Base-by-base conservation (phyloP, 2,329 filamentous ascomycete genomes). In the Macrophomina phaseolina region DNA sequence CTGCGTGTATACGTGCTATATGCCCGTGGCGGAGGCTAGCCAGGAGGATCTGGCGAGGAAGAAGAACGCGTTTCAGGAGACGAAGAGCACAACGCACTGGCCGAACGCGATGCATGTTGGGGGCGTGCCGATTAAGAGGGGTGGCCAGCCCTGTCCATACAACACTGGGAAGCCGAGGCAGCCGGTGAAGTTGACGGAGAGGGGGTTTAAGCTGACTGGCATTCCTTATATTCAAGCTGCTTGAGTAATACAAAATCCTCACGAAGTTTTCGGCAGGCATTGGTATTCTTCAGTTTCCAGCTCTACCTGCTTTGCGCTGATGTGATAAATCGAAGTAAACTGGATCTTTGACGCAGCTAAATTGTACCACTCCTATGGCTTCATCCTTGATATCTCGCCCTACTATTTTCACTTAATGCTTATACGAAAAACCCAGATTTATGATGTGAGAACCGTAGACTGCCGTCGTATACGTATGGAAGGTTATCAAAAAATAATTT, bases 161-260 rank as follows among this genome's bases (percentile, higher is more conserved):
- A 78, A 80, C 36, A 73, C 79, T 14, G 71, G 74, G 12, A 71
- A 75, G 69, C 81, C 81, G 0, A 69, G 80, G 1, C 77, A 80
- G 55, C 79, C 81, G 66, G 76, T 80, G 0, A 66, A 73, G 32
- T 69, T 84, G 38, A 73, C 72, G 65, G 81, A 83, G 73, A 69
- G 81, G 23, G 79, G 78, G 1, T 83, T 79, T 70, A 81, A 78
- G 70, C 70, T 84, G 64, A 84, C 82, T 2, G 82, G 82, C 2
- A 83, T 84, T 68, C 81, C 82, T 11, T 85, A 84, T 67, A 80
- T 79, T 5, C 42, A 45, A 14, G 42, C 7, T 16, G 1, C 16
- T 5, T 45, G 23, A 23, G 23, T 23, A 23, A 23, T 23, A 23
- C 23, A 23, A 23, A 2, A 23, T 23, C 2, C 23, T 23, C 23